Evolutionary conservation across 768 basidiomycete species (phyloP).

Genomic region (Chalciporus sphaerocephalus): DNA sequence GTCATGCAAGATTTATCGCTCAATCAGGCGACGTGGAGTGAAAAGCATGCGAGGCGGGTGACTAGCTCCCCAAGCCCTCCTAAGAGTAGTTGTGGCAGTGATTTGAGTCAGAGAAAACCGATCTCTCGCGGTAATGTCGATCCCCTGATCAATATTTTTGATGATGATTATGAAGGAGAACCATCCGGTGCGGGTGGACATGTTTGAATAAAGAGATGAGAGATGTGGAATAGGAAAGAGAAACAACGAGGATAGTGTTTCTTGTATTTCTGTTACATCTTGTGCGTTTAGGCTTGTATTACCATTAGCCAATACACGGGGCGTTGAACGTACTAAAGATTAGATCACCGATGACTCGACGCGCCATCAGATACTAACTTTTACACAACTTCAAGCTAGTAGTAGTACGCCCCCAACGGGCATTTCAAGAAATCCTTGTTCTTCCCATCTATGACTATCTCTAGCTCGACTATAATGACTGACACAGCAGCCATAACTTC

Average conservation of each 20-base stretch:
- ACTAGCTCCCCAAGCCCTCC: too few relatives aligned
- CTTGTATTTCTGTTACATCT: slow-evolving; percentile 7
- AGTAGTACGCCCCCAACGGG: too few relatives aligned
- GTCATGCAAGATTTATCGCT: not conserved
- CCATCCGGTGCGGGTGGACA: not conserved
- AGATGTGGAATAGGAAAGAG: not conserved
- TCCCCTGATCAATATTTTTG: slow-evolving; percentile 3
- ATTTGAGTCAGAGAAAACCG: slow-evolving; percentile 3
- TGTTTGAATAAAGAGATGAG: not conserved
- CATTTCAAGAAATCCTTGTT: not conserved
- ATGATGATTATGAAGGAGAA: not conserved
- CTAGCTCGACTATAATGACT: slow-evolving; percentile 10
- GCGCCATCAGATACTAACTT: too few relatives aligned
- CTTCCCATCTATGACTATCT: not conserved
- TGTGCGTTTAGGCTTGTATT: too few relatives aligned
- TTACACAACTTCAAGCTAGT: too few relatives aligned
- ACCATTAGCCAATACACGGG: too few relatives aligned
- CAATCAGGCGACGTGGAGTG: not conserved
- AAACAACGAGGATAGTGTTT: not conserved
- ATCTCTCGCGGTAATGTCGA: not conserved
- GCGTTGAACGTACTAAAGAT: slow-evolving; percentile 15
- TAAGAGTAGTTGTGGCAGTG: not conserved
- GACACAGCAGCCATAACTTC: slow-evolving; percentile 9
- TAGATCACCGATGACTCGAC: slow-evolving; percentile 22
- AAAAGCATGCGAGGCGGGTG: not conserved